Evolutionary conservation across 306 rosid species (phyloP).

Genomic region (Medicago truncatula): MtrunA17r5.0-ANR NC_053042.1:29443001-29443500

Average conservation of each 20-base stretch:
- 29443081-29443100: background rate
- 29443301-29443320: background rate
- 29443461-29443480: conserved; percentile 7
- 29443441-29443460: conserved; percentile 13
- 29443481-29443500: background rate
- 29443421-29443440: conserved; percentile 2
- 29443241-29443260: conserved; percentile 19
- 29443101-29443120: conserved; percentile 23
- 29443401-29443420: background rate
- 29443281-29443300: background rate
- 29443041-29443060: conserved; percentile 1
- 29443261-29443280: conserved; percentile 19
- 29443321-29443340: background rate
- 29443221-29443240: conserved; percentile 17
- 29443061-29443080: background rate
- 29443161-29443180: background rate
- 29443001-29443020: conserved; percentile 18
- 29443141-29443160: conserved; percentile 18
- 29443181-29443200: conserved; percentile 14
- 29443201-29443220: background rate
- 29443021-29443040: conserved; percentile 8
- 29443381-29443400: background rate
- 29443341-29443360: background rate
- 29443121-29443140: conserved; percentile 25
- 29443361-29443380: background rate